These are phyloP conservation scores for Boletus sensibilis DNA, from an alignment of 768 basidiomycete genomes.

Conservation along the genomic window DNA sequence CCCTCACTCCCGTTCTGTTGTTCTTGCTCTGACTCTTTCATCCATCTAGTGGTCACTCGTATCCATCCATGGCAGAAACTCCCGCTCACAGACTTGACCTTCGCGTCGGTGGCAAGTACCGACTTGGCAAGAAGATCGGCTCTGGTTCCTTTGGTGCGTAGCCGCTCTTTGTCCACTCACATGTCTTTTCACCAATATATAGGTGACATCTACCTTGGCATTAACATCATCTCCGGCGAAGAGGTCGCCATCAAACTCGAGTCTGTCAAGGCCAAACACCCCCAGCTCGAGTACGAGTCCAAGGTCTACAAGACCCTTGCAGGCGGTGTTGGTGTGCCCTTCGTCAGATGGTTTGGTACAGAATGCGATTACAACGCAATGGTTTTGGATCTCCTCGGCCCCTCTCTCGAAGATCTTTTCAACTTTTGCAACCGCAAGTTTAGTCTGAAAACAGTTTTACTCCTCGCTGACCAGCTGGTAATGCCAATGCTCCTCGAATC, in stretches of 20 bases:
- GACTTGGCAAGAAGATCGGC: constrained; percentile 98
- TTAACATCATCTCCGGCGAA: constrained; percentile 99
- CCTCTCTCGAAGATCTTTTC: constrained; percentile 88
- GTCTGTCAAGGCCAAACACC: constrained; percentile 99
- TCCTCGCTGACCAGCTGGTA: constrained; percentile 95
- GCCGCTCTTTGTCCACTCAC: not conserved
- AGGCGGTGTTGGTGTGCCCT: constrained; percentile 97
- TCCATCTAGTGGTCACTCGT: constrained; percentile 9
- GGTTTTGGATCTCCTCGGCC: constrained; percentile 96
- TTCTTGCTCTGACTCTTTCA: constrained; percentile 15
- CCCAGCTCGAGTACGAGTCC: constrained; percentile 99
- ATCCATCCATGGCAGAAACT: constrained; percentile 65
- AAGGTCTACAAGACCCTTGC: constrained; percentile 97
- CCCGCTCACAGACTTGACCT: constrained; percentile 75
- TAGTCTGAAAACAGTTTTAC: constrained; percentile 92
- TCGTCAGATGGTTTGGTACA: constrained; percentile 92
- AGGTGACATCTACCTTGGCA: constrained; percentile 99
- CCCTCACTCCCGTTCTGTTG: constrained; percentile 7
- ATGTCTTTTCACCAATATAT: constrained; percentile 8
- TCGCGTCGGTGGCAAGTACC: constrained; percentile 91
- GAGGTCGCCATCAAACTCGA: constrained; percentile 99
- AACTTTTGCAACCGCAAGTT: constrained; percentile 98
- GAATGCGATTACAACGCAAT: constrained; percentile 99
- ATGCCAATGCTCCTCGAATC: not conserved
- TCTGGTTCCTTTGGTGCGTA: constrained; percentile 93